Base-by-base conservation (phyloP, 441 rosid species). In the Gossypium trilobum region DNA sequence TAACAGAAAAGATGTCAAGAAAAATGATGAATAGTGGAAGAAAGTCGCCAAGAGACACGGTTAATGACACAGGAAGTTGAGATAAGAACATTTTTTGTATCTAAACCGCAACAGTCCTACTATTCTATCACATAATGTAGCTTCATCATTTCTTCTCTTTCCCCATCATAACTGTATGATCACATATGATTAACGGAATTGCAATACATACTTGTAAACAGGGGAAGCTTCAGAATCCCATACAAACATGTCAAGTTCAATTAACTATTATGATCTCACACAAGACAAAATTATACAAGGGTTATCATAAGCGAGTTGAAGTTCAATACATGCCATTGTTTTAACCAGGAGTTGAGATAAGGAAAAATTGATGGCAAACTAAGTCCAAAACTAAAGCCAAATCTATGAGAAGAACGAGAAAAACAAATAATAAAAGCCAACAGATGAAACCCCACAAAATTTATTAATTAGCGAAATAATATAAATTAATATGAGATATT, bases 61-160 rank as follows among this genome's bases (percentile, higher is more conserved):
- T 78, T 29, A 57, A 75, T 59, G 75, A 78, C 73, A 83, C 79
- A 57, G 85, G 85, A 19, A 77, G 80, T 63, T 75, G 83, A 10
- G 79, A 81, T 46, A 48, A 59, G 52, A 76, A 78, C 66, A 51
- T 51, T 16, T 3, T 14, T 50, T 50, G 8, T n/a, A 50, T 50
- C 55, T 50, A n/a, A 50, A 50, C 55, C 4, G 55, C 55, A n/a
- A 50, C 8, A 5, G 42, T 36, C 42, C 55, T 3, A 13, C 0
- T 46, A 13, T 46, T 13, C 51, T 13, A 46, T 46, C 51, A 46
- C 51, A 46, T 46, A 46, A 46, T 36, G 42, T 36, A 36, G 42
- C 10, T 36, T 36, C 42, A 36, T 36, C 42, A 36, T 36, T 36
- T 36, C 42, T 36, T 36, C 42, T 36, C 10, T 36, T 36, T 7